Evolutionary conservation across 2,329 filamentous ascomycete species (phyloP).

Genomic region (Xylaria sp.): DNA sequence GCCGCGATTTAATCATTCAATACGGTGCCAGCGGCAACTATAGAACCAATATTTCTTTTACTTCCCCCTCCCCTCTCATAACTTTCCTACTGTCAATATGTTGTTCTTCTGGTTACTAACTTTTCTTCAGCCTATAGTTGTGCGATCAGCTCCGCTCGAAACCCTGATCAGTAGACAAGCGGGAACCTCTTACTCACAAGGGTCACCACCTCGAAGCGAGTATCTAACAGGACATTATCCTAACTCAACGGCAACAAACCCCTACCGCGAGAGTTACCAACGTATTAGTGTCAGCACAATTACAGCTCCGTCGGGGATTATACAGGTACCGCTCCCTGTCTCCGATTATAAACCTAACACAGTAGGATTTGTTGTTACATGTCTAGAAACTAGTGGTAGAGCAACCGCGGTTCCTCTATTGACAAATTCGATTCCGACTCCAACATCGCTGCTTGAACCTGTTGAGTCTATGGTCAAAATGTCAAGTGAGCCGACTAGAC

Average conservation of each 20-base stretch:
- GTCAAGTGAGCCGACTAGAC: conserved; percentile 43
- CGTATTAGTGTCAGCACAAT: conserved; percentile 50
- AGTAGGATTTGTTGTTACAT: conserved; percentile 50
- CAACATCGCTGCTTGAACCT: conserved; percentile 51
- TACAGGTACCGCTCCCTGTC: conserved; percentile 51
- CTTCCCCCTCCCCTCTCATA: conserved; percentile 12
- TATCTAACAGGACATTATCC: conserved; percentile 36
- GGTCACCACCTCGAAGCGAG: background rate
- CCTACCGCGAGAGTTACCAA: conserved; percentile 43
- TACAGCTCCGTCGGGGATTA: conserved; percentile 47
- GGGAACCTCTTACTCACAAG: background rate
- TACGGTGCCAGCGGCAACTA: conserved; percentile 24
- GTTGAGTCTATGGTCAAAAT: conserved; percentile 33
- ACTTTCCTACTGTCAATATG: conserved; percentile 40
- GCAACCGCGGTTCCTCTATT: conserved; percentile 45
- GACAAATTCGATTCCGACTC: conserved; percentile 52
- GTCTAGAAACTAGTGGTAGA: conserved; percentile 47
- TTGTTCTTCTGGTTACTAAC: conserved; percentile 46
- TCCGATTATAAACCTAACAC: conserved; percentile 48
- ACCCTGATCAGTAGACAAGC: conserved; percentile 22
- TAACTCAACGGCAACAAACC: conserved; percentile 26
- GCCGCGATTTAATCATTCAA: background rate
- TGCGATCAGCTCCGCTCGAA: conserved; percentile 39
- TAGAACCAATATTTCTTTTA: conserved; percentile 25
- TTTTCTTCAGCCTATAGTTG: conserved; percentile 44